Evolutionary conservation across 2,329 filamentous ascomycete genomes (phyloP), one percentile per base, ranked within the genome.

Genomic region (Aureobasidium musti): DNA sequence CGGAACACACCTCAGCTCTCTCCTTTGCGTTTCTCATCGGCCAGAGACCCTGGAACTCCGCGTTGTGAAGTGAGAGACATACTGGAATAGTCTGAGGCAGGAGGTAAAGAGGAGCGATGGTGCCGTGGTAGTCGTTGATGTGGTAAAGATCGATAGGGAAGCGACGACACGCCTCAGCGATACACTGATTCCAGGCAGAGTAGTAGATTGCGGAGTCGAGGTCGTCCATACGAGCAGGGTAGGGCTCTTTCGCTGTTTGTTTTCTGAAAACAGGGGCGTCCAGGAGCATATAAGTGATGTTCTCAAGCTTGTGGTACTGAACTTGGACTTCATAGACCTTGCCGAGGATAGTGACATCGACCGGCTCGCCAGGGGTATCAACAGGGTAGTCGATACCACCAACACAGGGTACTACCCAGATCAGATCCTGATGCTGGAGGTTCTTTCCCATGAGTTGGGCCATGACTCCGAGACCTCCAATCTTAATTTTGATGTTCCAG

Each of bases 401-500:
- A 60, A 89, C 86, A 70, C 78, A 80, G 39, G 78, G 79, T 21
- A 80, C 78, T 17, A 80, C 79, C 79, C 79, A 90, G 69, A 90
- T 84, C 0, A 90, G 79, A 72, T 89, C 83, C 71, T 89, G 83
- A 69, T 89, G 86, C 3, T 83, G 80, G 13, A 90, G 81, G 63
- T 86, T 84, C 72, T 87, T 87, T 21, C 85, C 85, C 87, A 89
- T 90, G 2, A 89, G 78, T 70, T 88, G 85, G 39, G 87, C 87
- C 87, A 90, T 90, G 68, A 89, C 87, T 74, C 87, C 87, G 5
- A 90, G 79, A 68, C 87, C 87, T 68, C 87, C 87, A 54, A 90
- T 90, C 77, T 90, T 90, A 77, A 90, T 87, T 76, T 88, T 89
- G 77, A 90, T 87, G 4, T 77, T 81, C 85, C 87, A 89, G 73